A percentile compares a stretch with the other conserved stretches of the same genome.
phyloP scores from a whole-genome alignment of 2,329 filamentous ascomycete genomes.

The Graphium sp. region DNA sequence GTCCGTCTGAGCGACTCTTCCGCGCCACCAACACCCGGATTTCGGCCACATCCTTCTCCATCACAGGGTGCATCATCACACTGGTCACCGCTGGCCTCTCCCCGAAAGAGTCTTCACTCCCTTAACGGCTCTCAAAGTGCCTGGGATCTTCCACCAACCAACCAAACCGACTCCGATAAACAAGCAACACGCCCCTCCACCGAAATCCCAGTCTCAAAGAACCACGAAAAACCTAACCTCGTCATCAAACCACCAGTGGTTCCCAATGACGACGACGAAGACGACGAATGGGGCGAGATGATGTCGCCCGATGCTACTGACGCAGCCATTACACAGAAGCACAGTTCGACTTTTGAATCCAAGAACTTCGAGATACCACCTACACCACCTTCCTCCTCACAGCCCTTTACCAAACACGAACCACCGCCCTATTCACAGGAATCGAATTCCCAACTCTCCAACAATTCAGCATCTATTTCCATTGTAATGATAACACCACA shows the following conservation, averaged over 20 bases:
- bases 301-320: conserved; percentile 13
- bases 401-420: background rate
- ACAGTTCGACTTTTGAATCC: conserved; percentile 1
- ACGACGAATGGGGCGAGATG: conserved; percentile 48
- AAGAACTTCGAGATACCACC: too few species aligned
- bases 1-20: background rate
- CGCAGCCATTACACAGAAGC: background rate
- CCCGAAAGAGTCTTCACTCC: conserved; percentile 1
- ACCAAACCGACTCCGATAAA: too few species aligned
- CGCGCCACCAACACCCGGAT: background rate
- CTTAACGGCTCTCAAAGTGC: conserved; percentile 9
- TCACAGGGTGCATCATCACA: background rate
- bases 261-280: conserved; percentile 19
- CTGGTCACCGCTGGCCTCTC: background rate
- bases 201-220: conserved; percentile 7
- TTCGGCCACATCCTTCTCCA: background rate
- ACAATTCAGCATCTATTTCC: background rate
- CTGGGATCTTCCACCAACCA: too few species aligned
- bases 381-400: too few species aligned
- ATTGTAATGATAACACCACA: too few species aligned
- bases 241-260: background rate
- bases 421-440: background rate
- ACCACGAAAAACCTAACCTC: conserved; percentile 2
- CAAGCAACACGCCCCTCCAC: conserved; percentile 2
- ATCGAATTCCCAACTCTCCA: background rate